Percentiles rank a stretch among this genome's conserved stretches.
phyloP scores from a whole-genome alignment of 495 filamentous ascomycete genomes.

The Cercophora scortea region DNA sequence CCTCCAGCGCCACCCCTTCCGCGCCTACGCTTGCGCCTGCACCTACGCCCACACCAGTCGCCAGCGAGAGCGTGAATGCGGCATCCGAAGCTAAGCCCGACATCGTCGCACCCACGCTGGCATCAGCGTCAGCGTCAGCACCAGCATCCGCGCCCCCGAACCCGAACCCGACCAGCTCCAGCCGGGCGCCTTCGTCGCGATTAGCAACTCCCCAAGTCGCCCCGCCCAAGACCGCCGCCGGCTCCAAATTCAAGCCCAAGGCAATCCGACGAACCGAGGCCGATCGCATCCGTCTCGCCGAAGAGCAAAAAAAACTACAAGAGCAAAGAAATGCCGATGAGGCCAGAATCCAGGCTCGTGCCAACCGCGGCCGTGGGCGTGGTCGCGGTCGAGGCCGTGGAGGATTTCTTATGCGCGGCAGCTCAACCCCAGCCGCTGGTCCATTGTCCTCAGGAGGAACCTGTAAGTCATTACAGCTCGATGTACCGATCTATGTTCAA shows the following conservation, averaged over 20 bases:
- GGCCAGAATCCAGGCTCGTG: slow-evolving; percentile 9
- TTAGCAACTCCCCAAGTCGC: not conserved
- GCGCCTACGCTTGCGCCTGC: not conserved
- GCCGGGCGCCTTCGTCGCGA: too few species aligned
- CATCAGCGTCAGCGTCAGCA: too few species aligned
- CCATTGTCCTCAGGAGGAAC: slow-evolving; percentile 29
- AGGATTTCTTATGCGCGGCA: slow-evolving; percentile 23
- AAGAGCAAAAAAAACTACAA: slow-evolving; percentile 24
- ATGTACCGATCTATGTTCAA: not conserved
- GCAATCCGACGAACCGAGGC: slow-evolving; percentile 31
- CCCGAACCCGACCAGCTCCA: too few species aligned
- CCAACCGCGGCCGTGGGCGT: slow-evolving; percentile 21
- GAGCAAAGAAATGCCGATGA: slow-evolving; percentile 27
- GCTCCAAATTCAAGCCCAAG: slow-evolving; percentile 32
- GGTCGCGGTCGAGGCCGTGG: slow-evolving; percentile 33
- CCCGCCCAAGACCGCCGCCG: not conserved
- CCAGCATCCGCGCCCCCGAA: too few species aligned
- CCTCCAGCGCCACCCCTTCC: not conserved
- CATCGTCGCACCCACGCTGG: too few species aligned
- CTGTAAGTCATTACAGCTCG: slow-evolving; percentile 14
- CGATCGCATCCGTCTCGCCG: slow-evolving; percentile 33
- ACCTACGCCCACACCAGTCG: not conserved
- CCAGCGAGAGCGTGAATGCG: too few species aligned
- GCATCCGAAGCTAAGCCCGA: too few species aligned
- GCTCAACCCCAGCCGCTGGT: slow-evolving; percentile 24